A percentile compares a stretch with the other conserved stretches of the same genome.
Evolutionary conservation across 2,329 filamentous ascomycete species (phyloP).

Genomic region (Beauveria rudraprayagi): DNA sequence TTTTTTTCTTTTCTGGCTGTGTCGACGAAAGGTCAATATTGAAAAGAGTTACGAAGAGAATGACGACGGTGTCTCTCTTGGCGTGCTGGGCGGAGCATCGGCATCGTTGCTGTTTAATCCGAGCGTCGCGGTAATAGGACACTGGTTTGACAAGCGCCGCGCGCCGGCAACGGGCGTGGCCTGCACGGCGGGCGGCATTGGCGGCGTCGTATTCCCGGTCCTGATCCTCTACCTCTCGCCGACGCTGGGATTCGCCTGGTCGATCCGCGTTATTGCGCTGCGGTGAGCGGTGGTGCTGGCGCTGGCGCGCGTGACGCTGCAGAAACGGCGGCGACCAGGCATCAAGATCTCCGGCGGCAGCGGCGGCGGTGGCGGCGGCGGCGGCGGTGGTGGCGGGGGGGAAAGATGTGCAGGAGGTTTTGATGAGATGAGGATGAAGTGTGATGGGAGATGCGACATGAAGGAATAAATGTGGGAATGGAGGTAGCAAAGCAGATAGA

Average conservation of each 20-base stretch:
- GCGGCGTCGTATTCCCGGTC: conserved; percentile 44
- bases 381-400: conserved; percentile 18
- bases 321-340: conserved; percentile 36
- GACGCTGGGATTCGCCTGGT: conserved; percentile 24
- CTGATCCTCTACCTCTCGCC: conserved; percentile 22
- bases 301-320: conserved; percentile 22
- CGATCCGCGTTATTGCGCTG: conserved; percentile 23
- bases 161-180: conserved; percentile 63
- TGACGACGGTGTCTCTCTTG: conserved; percentile 43
- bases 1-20: neutral
- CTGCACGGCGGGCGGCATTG: conserved; percentile 54
- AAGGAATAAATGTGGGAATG: too few relatives aligned
- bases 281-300: conserved; percentile 17
- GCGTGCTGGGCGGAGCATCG: conserved; percentile 56
- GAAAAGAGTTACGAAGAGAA: too few relatives aligned
- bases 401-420: conserved; percentile 13
- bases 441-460: too few relatives aligned
- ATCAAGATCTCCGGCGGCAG: conserved; percentile 22
- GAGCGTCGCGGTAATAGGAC: conserved; percentile 55
- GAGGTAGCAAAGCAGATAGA: too few relatives aligned
- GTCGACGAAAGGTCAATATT: too few relatives aligned
- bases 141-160: conserved; percentile 58
- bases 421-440: too few relatives aligned
- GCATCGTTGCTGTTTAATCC: conserved; percentile 64
- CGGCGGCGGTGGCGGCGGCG: conserved; percentile 20